Evolutionary conservation across 2,329 filamentous ascomycete species (phyloP).

Genomic region (Aspergillus fumigatus): DNA sequence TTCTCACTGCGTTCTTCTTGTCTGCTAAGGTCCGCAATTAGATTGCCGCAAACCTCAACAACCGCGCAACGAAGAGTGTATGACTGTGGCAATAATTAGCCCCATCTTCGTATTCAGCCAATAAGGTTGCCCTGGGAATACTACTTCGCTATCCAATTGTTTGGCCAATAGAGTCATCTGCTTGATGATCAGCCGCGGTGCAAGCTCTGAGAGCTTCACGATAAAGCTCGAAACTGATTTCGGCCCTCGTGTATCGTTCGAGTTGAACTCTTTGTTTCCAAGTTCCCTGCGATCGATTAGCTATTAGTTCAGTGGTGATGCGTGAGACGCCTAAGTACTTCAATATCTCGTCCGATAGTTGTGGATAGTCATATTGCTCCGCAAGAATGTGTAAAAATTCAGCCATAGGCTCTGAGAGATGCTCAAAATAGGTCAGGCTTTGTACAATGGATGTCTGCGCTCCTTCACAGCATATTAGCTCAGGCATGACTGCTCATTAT

Average conservation of each 20-base stretch:
- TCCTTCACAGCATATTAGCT: slow-evolving; percentile 48
- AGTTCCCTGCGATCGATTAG: slow-evolving; percentile 59
- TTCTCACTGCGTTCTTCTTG: slow-evolving; percentile 89
- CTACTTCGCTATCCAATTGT: slow-evolving; percentile 86
- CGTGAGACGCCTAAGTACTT: slow-evolving; percentile 37
- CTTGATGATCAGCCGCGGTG: slow-evolving; percentile 88
- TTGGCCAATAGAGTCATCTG: slow-evolving; percentile 96
- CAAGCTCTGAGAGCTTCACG: slow-evolving; percentile 85
- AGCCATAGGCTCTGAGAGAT: slow-evolving; percentile 98
- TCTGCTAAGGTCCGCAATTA: slow-evolving; percentile 84
- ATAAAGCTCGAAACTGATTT: slow-evolving; percentile 96
- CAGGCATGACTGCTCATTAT: background rate
- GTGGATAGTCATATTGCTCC: slow-evolving; percentile 96
- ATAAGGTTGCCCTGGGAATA: background rate
- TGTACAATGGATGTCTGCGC: slow-evolving; percentile 98
- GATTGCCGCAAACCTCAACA: slow-evolving; percentile 95
- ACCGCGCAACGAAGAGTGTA: slow-evolving; percentile 90
- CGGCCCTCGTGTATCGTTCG: slow-evolving; percentile 88
- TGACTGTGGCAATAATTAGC: slow-evolving; percentile 50
- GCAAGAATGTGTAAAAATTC: slow-evolving; percentile 94
- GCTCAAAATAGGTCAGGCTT: slow-evolving; percentile 96
- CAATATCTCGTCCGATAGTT: slow-evolving; percentile 88
- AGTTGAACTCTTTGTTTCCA: slow-evolving; percentile 97
- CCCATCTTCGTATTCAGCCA: background rate
- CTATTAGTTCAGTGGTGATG: background rate